phyloP scores from a whole-genome alignment of 2,329 filamentous ascomycete genomes.

The Allantophomopsis lycopodina region DNA sequence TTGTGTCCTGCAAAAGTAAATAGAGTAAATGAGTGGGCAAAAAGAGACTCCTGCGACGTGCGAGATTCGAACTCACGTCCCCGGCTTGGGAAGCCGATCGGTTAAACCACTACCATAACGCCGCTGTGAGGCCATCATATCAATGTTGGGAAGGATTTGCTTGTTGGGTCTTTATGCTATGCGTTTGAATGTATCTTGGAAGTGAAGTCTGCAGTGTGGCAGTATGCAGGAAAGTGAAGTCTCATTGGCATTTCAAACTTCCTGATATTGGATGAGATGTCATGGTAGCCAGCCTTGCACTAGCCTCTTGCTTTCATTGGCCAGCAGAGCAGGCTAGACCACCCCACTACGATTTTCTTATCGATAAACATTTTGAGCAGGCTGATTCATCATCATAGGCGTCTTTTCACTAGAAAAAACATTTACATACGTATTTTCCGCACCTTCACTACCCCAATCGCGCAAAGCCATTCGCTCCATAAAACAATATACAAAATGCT shows the following conservation, averaged over 20 bases:
- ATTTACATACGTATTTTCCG: no score
- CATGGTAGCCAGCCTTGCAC: no score
- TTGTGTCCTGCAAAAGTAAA: no score
- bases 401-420: no score
- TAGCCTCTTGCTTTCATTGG: no score
- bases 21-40: no score
- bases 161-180: neutral
- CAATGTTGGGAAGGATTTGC: neutral
- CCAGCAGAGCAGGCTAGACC: neutral
- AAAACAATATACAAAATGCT: no score
- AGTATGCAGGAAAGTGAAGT: neutral
- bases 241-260: neutral
- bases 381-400: no score
- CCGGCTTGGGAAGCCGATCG: constrained; percentile 13
- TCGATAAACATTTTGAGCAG: no score
- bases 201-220: neutral
- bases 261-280: neutral
- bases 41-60: constrained; percentile 4
- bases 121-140: neutral
- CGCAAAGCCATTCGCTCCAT: no score
- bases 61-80: constrained; percentile 11
- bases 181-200: neutral
- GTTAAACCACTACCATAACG: constrained; percentile 13
- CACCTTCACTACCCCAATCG: neutral
- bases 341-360: no score